phyloP scores from a whole-genome alignment of 2,329 filamentous ascomycete species.

The Pseudocercospora fuligena region DNA sequence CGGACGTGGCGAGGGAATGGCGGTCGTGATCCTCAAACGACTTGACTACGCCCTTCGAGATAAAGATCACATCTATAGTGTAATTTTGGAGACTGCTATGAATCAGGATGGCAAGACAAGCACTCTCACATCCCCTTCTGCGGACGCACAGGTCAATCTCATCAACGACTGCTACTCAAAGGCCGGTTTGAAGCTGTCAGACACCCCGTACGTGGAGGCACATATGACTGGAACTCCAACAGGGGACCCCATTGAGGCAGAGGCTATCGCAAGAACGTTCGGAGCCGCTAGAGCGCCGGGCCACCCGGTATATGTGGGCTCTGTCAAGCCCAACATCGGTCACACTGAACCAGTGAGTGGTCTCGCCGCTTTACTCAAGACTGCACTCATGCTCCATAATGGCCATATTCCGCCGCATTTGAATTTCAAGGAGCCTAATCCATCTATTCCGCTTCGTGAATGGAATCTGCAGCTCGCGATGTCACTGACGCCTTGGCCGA shows the following conservation, averaged over 20 bases:
- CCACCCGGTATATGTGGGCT: constrained; percentile 33
- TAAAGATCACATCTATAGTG: too few species aligned
- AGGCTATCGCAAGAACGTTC: constrained; percentile 10
- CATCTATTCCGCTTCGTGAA: constrained; percentile 35
- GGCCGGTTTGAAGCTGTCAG: neutral
- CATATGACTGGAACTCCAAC: constrained; percentile 37
- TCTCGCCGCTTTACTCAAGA: constrained; percentile 54
- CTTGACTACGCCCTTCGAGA: constrained; percentile 42
- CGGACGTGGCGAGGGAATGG: too few species aligned
- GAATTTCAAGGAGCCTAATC: constrained; percentile 31
- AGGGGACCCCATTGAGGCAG: constrained; percentile 25
- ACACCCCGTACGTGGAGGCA: constrained; percentile 34
- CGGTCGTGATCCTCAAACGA: constrained; percentile 40
- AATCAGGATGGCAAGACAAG: constrained; percentile 21
- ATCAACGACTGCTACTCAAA: neutral
- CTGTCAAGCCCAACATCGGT: constrained; percentile 45
- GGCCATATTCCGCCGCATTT: constrained; percentile 23
- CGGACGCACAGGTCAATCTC: constrained; percentile 10
- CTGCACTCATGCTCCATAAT: constrained; percentile 11
- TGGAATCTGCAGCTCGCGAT: constrained; percentile 26
- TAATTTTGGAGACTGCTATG: too few species aligned
- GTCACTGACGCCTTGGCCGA: constrained; percentile 13
- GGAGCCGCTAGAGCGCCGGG: too few species aligned
- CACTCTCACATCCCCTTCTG: constrained; percentile 38
- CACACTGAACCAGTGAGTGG: constrained; percentile 59